A percentile compares a stretch with the other conserved stretches of the same genome.
phyloP scores from a whole-genome alignment of 345 rosid genomes.

The Pistacia atlantica region DNA sequence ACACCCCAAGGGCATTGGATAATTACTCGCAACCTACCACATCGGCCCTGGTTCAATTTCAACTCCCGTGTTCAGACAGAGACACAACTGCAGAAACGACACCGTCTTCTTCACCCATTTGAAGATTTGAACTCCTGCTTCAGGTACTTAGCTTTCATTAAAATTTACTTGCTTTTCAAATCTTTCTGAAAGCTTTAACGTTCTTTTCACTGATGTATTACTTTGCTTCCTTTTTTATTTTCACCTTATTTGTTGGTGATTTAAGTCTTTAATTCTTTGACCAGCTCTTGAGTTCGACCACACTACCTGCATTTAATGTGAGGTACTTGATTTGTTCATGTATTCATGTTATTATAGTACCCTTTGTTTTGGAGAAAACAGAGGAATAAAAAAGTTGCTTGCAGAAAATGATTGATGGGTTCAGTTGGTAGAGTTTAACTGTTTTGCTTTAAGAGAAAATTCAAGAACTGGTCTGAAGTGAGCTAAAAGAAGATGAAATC shows the following conservation, averaged over 20 bases:
- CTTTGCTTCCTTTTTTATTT: neutral
- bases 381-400: neutral
- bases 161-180: neutral
- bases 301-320: neutral
- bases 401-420: neutral
- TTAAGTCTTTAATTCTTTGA: no score
- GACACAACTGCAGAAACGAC: no score
- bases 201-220: neutral
- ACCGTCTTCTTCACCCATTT: no score
- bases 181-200: neutral
- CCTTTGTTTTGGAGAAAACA: neutral
- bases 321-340: neutral
- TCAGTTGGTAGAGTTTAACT: neutral
- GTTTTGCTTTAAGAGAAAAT: neutral
- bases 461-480: no score
- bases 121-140: neutral
- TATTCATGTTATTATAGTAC: neutral
- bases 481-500: constrained; percentile 15
- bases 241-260: neutral
- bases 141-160: neutral
- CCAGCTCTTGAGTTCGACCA: neutral
- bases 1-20: neutral
- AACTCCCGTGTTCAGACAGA: neutral
- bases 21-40: no score
- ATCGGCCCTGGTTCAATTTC: no score